Base-by-base conservation (phyloP, 2,329 filamentous ascomycete genomes). In the Fusarium staphyleae region DNA sequence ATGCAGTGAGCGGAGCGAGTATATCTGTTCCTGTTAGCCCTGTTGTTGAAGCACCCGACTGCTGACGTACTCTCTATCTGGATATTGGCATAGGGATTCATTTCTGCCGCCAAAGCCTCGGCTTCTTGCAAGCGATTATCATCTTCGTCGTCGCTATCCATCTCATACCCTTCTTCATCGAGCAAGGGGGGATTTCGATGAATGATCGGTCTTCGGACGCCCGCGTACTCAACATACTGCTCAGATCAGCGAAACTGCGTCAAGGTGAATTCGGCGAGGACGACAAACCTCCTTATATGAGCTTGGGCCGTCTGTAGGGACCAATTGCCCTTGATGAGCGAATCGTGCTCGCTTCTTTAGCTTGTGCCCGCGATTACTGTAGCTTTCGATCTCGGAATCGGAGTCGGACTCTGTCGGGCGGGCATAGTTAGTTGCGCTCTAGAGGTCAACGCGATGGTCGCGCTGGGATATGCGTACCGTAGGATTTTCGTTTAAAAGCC, bases 281-380 rank as follows among this genome's bases (percentile, higher is more conserved):
- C 16, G 34, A 42, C 41, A 55, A 72, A 88, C 89, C 81, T 89
- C 87, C 73, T 85, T 88, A 75, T 91, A 91, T 11, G 84, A 82
- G 63, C 85, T 81, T 35, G 86, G 85, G 3, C 87, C 88, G 22
- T 81, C 81, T 1, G 86, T 82, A 19, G 85, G 81, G 35, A 88
- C 85, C 58, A 92, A 78, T 66, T 87, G 86, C 52, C 89, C 89
- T 67, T 86, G 81, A 65, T 84, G 87, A 37, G 89, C 83, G 69
- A 90, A 90, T 63, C 85, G 82, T 36, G 90, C 87, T 65, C 85
- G 83, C 72, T 86, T 89, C 78, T 92, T 90, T 37, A 93, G 79
- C 71, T 93, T 93, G 73, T 91, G 85, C 56, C 88, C 89, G 68
- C 89, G 87, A 72, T 92, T 92, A 51, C 86, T 88, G 65, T 83